phyloP scores from a whole-genome alignment of 106 monocot genomes.

The Agapanthus africanus region DNA sequence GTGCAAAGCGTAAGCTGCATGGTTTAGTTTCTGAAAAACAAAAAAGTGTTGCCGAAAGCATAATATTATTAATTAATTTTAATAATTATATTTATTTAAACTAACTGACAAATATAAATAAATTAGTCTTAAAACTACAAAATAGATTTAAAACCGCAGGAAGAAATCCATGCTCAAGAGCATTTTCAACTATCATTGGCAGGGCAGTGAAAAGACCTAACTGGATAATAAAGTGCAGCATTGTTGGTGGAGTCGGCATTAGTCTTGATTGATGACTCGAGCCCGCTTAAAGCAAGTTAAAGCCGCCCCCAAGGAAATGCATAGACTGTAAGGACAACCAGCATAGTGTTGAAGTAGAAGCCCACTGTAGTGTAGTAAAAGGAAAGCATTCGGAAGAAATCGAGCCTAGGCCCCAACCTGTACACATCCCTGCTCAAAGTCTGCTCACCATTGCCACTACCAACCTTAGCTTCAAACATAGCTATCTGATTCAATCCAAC shows the following conservation, averaged over 20 bases:
- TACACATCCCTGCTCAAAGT: slow-evolving; percentile 82
- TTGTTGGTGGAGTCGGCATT: slow-evolving; percentile 34
- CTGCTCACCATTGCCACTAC: slow-evolving; percentile 74
- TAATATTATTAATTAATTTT: too few species aligned
- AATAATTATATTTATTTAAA: too few species aligned
- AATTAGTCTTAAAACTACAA: too few species aligned
- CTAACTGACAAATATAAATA: too few species aligned
- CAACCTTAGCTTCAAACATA: slow-evolving; percentile 91
- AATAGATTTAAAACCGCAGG: slow-evolving; percentile 47
- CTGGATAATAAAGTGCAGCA: slow-evolving; percentile 45
- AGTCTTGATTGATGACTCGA: slow-evolving; percentile 41
- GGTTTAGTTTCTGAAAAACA: too few species aligned
- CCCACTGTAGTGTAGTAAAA: slow-evolving; percentile 74
- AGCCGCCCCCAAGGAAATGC: slow-evolving; percentile 58
- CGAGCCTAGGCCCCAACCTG: slow-evolving; percentile 82
- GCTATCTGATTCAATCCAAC: slow-evolving; percentile 79
- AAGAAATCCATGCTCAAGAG: slow-evolving; percentile 69
- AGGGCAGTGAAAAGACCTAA: slow-evolving; percentile 59
- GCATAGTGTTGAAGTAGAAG: slow-evolving; percentile 81
- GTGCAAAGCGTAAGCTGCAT: too few species aligned
- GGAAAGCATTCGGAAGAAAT: slow-evolving; percentile 80
- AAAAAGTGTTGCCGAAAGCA: too few species aligned
- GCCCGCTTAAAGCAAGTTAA: slow-evolving; percentile 53
- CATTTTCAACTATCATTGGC: slow-evolving; percentile 64
- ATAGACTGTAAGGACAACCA: slow-evolving; percentile 55